Conservation (phyloP, 257 asterid genomes). For the Petrea volubilis region DNA sequence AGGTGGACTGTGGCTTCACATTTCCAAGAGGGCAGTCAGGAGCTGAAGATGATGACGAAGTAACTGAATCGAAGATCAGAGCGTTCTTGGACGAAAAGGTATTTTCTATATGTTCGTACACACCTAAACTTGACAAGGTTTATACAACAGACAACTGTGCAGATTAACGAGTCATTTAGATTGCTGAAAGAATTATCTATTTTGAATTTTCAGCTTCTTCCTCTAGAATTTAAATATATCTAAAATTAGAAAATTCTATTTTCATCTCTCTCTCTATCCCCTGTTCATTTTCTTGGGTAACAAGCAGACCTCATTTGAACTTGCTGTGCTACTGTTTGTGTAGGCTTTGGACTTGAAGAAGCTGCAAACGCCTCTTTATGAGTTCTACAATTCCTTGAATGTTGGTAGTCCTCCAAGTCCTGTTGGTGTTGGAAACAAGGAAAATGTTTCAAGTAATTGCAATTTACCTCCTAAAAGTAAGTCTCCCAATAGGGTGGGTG, state of each 20-base stretch:
- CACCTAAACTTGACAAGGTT: background rate
- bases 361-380: constrained; percentile 92
- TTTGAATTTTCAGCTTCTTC: constrained; percentile 1
- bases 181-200: background rate
- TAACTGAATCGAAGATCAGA: constrained; percentile 84
- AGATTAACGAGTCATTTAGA: background rate
- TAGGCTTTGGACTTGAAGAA: constrained; percentile 90
- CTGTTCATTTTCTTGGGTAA: background rate
- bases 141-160: background rate
- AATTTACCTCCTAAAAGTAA: constrained; percentile 89
- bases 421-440: constrained; percentile 66
- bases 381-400: constrained; percentile 82
- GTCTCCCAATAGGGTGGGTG: constrained; percentile 72
- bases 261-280: background rate
- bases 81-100: constrained; percentile 97
- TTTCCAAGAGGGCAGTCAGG: constrained; percentile 61
- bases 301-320: background rate
- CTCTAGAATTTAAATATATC: background rate
- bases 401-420: constrained; percentile 60
- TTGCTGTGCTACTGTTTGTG: constrained; percentile 24
- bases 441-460: constrained; percentile 65
- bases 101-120: background rate
- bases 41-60: constrained; percentile 85
- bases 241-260: background rate
- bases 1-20: constrained; percentile 62